Evolutionary conservation across 1,284 basidiomycete genomes (phyloP).

Genomic region (Coniferiporia weirii): DNA sequence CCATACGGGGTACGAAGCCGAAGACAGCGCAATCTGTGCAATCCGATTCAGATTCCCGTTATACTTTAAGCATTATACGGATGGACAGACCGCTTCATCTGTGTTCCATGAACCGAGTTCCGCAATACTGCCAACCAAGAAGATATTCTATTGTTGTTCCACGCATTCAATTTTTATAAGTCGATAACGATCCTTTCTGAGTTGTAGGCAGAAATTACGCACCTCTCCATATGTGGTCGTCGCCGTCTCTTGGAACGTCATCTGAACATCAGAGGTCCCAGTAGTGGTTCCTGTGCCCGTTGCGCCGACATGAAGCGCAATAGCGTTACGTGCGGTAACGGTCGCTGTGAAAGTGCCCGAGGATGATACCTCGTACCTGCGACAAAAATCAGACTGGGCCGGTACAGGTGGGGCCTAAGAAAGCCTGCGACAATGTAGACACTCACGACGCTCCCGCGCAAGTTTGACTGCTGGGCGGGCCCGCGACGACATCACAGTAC

Average conservation of each 20-base stretch:
- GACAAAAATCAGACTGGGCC: neutral
- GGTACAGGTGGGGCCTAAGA: too few species aligned
- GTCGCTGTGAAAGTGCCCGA: conserved; percentile 49
- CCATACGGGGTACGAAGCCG: conserved; percentile 55
- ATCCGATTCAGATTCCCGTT: neutral
- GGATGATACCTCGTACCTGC: conserved; percentile 43
- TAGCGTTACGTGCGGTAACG: conserved; percentile 46
- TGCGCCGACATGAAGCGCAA: conserved; percentile 55
- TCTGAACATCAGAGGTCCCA: conserved; percentile 28
- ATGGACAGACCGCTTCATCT: conserved; percentile 36
- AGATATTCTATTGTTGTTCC: conserved; percentile 43
- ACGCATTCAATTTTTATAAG: neutral
- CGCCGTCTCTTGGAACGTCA: conserved; percentile 49
- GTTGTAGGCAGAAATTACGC: conserved; percentile 10
- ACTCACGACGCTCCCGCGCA: conserved; percentile 51
- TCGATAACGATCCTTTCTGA: neutral
- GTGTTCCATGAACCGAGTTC: conserved; percentile 50
- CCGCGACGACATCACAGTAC: conserved; percentile 63
- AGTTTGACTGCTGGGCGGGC: conserved; percentile 31
- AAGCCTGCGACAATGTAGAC: neutral
- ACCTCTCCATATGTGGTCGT: conserved; percentile 55
- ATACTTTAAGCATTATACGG: neutral
- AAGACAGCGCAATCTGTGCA: conserved; percentile 46
- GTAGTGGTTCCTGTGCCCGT: conserved; percentile 18
- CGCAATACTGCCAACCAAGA: conserved; percentile 49